Conservation (phyloP, 2,329 filamentous ascomycete genomes). For the Aspergillus tanneri region DNA sequence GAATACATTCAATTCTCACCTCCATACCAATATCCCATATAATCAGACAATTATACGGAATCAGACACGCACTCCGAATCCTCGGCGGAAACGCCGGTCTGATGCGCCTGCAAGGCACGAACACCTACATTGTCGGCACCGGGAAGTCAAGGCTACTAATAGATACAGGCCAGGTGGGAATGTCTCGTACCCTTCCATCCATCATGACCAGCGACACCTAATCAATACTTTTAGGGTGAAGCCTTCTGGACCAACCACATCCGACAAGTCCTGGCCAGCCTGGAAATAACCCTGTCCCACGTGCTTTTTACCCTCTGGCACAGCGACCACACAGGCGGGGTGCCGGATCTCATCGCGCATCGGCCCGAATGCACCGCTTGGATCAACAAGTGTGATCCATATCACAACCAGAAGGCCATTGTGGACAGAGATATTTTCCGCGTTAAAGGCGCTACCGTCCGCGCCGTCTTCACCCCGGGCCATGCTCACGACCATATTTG, state of each 20-base stretch:
- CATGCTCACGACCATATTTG: conserved; percentile 75
- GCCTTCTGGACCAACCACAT: conserved; percentile 14
- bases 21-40: no score
- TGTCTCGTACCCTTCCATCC: no score
- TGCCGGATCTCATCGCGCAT: conserved; percentile 38
- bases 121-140: conserved; percentile 43
- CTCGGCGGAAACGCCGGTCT: no score
- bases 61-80: no score
- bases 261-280: no score
- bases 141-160: conserved; percentile 36
- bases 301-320: conserved; percentile 48
- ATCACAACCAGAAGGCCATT: conserved; percentile 34
- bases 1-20: no score
- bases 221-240: conserved; percentile 29
- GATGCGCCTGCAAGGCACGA: conserved; percentile 47
- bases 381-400: conserved; percentile 42
- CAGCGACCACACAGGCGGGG: conserved; percentile 46
- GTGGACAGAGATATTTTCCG: conserved; percentile 38
- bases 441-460: conserved; percentile 42
- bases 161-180: conserved; percentile 39
- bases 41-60: no score
- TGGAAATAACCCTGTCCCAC: conserved; percentile 39
- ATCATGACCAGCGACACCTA: conserved; percentile 30
- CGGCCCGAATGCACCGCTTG: conserved; percentile 28
- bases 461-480: conserved; percentile 56